Conservation (phyloP, 192 early-diverging fungal species). For the Coemansia sp. region DNA sequence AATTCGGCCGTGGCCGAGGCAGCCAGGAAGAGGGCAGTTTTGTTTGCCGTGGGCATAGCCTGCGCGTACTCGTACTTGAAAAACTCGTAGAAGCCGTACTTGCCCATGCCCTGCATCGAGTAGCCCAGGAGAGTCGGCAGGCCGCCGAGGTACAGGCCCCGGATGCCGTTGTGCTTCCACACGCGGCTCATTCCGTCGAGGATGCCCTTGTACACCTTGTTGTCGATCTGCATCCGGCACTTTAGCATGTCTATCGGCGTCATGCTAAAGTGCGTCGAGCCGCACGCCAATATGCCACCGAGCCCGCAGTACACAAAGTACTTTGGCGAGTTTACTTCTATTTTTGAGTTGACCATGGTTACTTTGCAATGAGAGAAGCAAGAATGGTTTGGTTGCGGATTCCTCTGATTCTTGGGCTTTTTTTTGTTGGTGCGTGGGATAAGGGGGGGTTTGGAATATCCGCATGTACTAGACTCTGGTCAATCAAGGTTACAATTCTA, state of each 20-base stretch:
- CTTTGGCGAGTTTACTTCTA: slow-evolving; percentile 21
- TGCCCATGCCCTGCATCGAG: slow-evolving; percentile 72
- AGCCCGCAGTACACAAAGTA: slow-evolving; percentile 57
- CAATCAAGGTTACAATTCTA: no score
- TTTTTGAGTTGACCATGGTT: not conserved
- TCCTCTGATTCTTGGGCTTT: no score
- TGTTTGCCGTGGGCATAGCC: slow-evolving; percentile 57
- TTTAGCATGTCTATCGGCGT: slow-evolving; percentile 53
- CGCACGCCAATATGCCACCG: slow-evolving; percentile 59
- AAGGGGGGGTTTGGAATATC: no score
- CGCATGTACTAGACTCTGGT: no score
- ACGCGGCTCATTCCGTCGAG: slow-evolving; percentile 25
- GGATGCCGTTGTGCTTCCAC: slow-evolving; percentile 55
- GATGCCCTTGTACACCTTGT: slow-evolving; percentile 22
- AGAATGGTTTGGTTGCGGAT: no score
- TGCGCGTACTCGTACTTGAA: slow-evolving; percentile 68
- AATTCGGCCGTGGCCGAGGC: slow-evolving; percentile 74
- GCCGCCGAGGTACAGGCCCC: slow-evolving; percentile 66
- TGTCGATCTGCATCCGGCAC: slow-evolving; percentile 38
- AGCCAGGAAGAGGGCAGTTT: slow-evolving; percentile 59
- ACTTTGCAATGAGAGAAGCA: no score
- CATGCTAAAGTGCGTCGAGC: slow-evolving; percentile 56
- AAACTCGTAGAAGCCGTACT: slow-evolving; percentile 82
- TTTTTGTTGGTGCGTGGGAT: no score
- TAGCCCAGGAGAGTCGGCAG: slow-evolving; percentile 75